Evolutionary conservation across 805 yeast genomes (phyloP), one percentile per base, ranked within the genome.

Genomic region (Torulaspora gathmanii): DNA sequence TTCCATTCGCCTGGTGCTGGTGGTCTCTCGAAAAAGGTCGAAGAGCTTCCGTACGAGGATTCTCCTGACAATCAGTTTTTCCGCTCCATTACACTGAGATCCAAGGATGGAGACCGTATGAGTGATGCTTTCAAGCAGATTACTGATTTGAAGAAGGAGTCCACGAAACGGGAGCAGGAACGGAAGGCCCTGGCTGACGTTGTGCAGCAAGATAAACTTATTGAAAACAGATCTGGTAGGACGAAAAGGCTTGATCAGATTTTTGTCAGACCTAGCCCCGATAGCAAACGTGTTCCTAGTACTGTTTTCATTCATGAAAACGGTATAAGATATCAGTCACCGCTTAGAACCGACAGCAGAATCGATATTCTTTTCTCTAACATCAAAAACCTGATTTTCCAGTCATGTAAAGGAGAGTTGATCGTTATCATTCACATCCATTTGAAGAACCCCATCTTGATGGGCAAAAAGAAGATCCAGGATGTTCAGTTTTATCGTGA

Each of bases 401-500:
- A 93, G 70, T 95, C 99, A 5, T 87, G 93, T 61, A 90, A 90
- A 61, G 95, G 93, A 52, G 99, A 93, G 68, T 73, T 93, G 61
- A 80, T 91, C 61, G 97, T 91, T 36, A 73, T 93, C 35, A 86
- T 93, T 50, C 99, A 93, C 68, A 82, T 90, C 60, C 96, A 90
- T 68, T 76, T 93, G 65, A 89, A 88, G 64, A 82, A 82, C 36
- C 99, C 98, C 20, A 82, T 93, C 47, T 83, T 93, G 79, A 84
- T 93, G 64, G 98, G 98, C 51, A 93, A 93, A 71, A 84, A 86
- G 71, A 93, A 93, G 70, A 88, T 96, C 0, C 83, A 82, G 65
- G 98, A 93, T 59, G 87, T 93, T 37, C 99, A 93, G 70, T 89
- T 93, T 63, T 93, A 90, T 71, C 77, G 98, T 52, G 99, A 93